Base-by-base conservation (phyloP, 495 filamentous ascomycete genomes). In the Podospora bellae-mahoneyi region DNA sequence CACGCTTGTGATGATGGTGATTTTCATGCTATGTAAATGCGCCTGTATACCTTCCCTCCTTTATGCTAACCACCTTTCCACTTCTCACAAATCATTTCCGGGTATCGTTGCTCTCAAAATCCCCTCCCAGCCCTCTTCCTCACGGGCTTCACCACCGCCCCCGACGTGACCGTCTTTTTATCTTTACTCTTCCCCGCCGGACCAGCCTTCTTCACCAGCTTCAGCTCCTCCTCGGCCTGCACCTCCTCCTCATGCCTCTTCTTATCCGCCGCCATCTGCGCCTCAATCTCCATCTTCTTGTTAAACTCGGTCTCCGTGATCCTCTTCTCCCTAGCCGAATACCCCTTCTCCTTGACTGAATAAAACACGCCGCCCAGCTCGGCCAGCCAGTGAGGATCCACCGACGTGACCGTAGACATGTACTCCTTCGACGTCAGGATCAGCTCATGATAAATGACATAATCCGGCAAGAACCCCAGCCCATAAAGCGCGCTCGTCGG, bases 341-440 rank as follows among this genome's bases (percentile, higher is more conserved):
- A 99, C 15, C 94, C 94, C 77, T 99, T 99, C 81, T 98, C 94
- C 80, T 97, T 97, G 75, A 98, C 87, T 15, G 90, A 93, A 81
- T 98, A 99, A 80, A 98, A 99, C 27, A 99, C 96, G n/a, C 93
- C 96, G 23, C 96, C 96, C 23, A 99, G 85, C 74, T 99, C 95
- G 18, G 96, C 96, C 72, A 99, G 88, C 96, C 96, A 99, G 73
- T 96, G 92, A 61, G 96, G 94, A 77, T 99, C 96, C 3, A 99
- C 95, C 0, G 93, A 87, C 5, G 96, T 99, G 32, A 99, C 96
- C 2, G 92, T 96, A 3, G 91, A 94, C 94, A 99, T 98, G 82
- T 98, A 99, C 79, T 98, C 96, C 76, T 97, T 97, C 63, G 88
- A 91, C 0, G 96, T 99, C 59, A 98, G 86, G 71, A 97, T 97